Percentiles rank a stretch among this genome's conserved stretches.
Evolutionary conservation across 2,329 filamentous ascomycete genomes (phyloP).

Genomic region (Ceratocystiopsis minuta): DNA sequence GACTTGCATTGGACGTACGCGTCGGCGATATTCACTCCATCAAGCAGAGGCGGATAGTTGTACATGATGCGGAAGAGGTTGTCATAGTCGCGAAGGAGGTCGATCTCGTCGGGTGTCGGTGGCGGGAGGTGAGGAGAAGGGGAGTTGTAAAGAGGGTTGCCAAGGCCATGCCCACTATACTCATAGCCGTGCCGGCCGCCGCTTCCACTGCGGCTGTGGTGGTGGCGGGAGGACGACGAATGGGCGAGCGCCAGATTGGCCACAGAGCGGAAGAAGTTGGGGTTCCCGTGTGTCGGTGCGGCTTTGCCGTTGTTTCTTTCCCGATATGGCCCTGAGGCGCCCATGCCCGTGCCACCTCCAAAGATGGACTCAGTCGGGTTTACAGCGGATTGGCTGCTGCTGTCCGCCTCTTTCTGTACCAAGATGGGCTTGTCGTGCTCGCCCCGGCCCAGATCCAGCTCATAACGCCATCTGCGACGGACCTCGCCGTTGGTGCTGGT

Average conservation of each 20-base stretch:
- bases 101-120: slow-evolving; percentile 44
- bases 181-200: slow-evolving; percentile 11
- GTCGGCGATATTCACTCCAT: slow-evolving; percentile 74
- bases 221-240: slow-evolving; percentile 18
- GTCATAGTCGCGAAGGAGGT: slow-evolving; percentile 79
- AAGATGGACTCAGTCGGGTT: slow-evolving; percentile 32
- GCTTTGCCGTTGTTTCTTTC: background rate
- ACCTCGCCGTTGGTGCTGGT: slow-evolving; percentile 17
- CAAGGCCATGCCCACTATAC: slow-evolving; percentile 14
- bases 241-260: slow-evolving; percentile 49
- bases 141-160: slow-evolving; percentile 4
- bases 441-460: slow-evolving; percentile 58
- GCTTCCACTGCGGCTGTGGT: slow-evolving; percentile 18
- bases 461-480: slow-evolving; percentile 56
- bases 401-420: slow-evolving; percentile 53
- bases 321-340: slow-evolving; percentile 35
- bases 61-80: slow-evolving; percentile 94
- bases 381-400: slow-evolving; percentile 6
- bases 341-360: slow-evolving; percentile 22
- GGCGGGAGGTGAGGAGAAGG: slow-evolving; percentile 16
- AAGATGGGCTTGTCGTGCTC: slow-evolving; percentile 73
- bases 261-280: slow-evolving; percentile 70
- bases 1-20: slow-evolving; percentile 91
- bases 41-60: slow-evolving; percentile 69
- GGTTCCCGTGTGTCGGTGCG: slow-evolving; percentile 14